Evolutionary conservation across 345 rosid species (phyloP).

Genomic region (Eucalyptus leucophloia): DNA sequence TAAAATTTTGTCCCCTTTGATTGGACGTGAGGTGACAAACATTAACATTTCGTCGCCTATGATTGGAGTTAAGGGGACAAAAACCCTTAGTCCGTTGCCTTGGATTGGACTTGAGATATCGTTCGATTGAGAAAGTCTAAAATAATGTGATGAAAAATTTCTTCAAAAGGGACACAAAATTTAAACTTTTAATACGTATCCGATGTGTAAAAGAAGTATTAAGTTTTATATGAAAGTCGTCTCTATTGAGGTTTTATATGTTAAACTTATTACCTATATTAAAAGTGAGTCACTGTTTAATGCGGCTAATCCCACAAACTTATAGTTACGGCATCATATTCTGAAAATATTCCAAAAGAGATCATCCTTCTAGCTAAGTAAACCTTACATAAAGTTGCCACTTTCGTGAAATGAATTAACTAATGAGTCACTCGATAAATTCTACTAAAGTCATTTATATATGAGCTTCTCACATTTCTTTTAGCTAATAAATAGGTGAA

Average conservation of each 20-base stretch:
- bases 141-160: neutral
- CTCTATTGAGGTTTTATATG: neutral
- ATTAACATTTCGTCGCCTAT: neutral
- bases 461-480: too few relatives aligned
- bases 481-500: too few relatives aligned
- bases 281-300: too few relatives aligned
- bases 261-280: neutral
- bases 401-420: too few relatives aligned
- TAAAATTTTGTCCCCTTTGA: neutral
- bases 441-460: too few relatives aligned
- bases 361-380: too few relatives aligned
- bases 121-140: neutral
- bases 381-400: too few relatives aligned
- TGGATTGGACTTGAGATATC: neutral
- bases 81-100: neutral
- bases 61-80: neutral
- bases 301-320: too few relatives aligned
- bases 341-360: too few relatives aligned
- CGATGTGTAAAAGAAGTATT: neutral
- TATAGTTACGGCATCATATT: too few relatives aligned
- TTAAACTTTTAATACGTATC: neutral
- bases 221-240: neutral
- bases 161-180: neutral
- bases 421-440: too few relatives aligned
- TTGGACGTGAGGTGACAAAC: neutral